Percentiles rank a stretch among this genome's conserved stretches.
These are phyloP conservation scores for Cyclospora cayetanensis DNA, from an alignment of 169 alveolate genomes.

Conservation along the genomic window DNA sequence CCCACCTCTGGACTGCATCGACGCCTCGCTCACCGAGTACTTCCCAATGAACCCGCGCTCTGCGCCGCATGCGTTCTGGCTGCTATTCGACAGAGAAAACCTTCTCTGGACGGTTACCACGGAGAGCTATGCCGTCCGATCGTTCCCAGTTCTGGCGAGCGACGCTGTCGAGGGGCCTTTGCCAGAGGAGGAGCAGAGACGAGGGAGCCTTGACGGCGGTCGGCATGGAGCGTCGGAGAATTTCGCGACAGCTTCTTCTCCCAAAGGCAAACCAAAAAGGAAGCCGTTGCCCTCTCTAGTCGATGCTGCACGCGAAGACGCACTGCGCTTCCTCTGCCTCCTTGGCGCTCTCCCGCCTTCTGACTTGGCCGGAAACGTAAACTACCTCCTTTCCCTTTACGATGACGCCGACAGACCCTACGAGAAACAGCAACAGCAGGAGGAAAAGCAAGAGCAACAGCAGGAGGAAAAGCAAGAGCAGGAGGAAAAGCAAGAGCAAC, in stretches of 20 bases:
- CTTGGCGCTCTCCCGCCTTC: neutral
- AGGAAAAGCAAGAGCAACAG: neutral
- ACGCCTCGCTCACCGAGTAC: neutral
- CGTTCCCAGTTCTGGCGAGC: neutral
- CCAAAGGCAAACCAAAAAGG: no score
- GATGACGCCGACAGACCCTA: neutral
- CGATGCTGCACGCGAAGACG: neutral
- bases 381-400: neutral
- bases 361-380: neutral
- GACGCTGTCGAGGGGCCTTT: neutral
- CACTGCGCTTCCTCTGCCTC: neutral
- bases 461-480: neutral
- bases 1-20: neutral
- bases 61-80: neutral
- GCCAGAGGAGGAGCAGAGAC: neutral
- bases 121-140: neutral
- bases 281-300: neutral
- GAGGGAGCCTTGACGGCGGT: no score
- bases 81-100: neutral
- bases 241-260: no score
- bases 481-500: neutral
- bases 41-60: neutral
- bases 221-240: no score
- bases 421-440: neutral
- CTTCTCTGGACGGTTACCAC: neutral